Base-by-base conservation (phyloP, 1,139 yeast genomes). In the Pichia sp. region DNA sequence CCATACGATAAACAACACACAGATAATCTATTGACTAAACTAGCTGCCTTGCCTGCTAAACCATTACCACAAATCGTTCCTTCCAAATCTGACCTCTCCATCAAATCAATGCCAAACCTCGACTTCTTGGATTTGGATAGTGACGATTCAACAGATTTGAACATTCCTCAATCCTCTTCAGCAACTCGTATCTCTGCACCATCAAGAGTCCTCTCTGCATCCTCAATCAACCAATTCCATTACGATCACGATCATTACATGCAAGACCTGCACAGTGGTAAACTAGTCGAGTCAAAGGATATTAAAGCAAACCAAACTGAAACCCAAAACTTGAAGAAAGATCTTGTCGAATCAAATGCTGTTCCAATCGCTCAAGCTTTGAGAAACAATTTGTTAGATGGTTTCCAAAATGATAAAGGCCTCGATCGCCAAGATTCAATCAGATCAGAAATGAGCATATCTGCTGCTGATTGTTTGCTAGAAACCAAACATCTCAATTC, bases 191-290 rank as follows among this genome's bases (percentile, higher is more conserved):
- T 21, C 11, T 9, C 37, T 20, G 27, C 33, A 18, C 27, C 41
- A 27, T 10, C 38, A 5, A 17, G 11, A 34, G 4, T 8, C 4
- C 22, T n/a, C 15, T 28, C 24, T 15, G 12, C 22, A 21, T 19
- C 37, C 3, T 14, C 9, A 50, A 50, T 24, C 59, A 50, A 47
- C 27, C 48, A 39, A 42, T 28, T 47, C 10, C 22, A 57, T 31
- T 63, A 65, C 40, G 69, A 65, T 46, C 62, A 67, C 48, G 67
- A 61, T 40, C 60, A 59, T 27, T 62, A 61, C 37, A 42, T 62
- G 36, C 65, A 62, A 51, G 64, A 67, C 30, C 52, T 66, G 37
- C 56, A 61, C 19, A 50, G 55, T 24, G 59, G 57, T 6, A 52
- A 53, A 11, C 31, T 55, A 20, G 40, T 57, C 51, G 56, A 63